A percentile compares a stretch with the other conserved stretches of the same genome.
phyloP scores from a whole-genome alignment of 2,329 filamentous ascomycete species.

The Ophiostoma australiae region DNA sequence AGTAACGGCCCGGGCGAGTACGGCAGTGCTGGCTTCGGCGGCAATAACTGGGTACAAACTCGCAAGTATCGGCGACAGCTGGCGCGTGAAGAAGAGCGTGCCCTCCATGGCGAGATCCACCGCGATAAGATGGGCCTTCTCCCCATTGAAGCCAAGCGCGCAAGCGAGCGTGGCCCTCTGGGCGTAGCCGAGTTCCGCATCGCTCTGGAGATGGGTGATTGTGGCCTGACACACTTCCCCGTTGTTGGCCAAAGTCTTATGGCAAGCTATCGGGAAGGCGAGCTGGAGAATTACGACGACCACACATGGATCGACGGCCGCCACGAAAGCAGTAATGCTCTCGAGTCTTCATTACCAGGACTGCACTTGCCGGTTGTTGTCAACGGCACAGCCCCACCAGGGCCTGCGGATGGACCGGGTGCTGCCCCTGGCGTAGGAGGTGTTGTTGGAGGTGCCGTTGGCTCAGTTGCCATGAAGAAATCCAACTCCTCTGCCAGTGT shows the following conservation, averaged over 20 bases:
- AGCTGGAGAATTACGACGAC: slow-evolving; percentile 63
- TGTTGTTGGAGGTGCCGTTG: neutral
- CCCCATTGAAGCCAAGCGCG: slow-evolving; percentile 74
- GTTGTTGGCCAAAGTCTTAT: slow-evolving; percentile 66
- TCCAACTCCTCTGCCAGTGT: slow-evolving; percentile 18
- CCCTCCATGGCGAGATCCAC: slow-evolving; percentile 65
- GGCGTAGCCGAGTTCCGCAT: slow-evolving; percentile 74
- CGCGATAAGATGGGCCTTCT: slow-evolving; percentile 73
- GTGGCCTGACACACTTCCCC: slow-evolving; percentile 71
- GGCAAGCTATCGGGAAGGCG: slow-evolving; percentile 68
- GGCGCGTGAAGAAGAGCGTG: slow-evolving; percentile 67
- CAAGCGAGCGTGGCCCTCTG: slow-evolving; percentile 64
- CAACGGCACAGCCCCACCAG: slow-evolving; percentile 15
- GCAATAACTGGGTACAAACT: slow-evolving; percentile 70
- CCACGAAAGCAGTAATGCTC: neutral
- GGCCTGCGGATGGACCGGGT: neutral
- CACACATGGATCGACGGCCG: slow-evolving; percentile 49
- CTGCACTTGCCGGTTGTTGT: slow-evolving; percentile 1
- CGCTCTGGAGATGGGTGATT: slow-evolving; percentile 69
- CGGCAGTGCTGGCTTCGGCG: slow-evolving; percentile 59
- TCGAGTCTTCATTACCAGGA: neutral
- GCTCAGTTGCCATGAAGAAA: slow-evolving; percentile 18
- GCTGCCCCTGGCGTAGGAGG: neutral
- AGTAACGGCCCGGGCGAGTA: slow-evolving; percentile 61
- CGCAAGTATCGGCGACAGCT: slow-evolving; percentile 71